phyloP scores from a whole-genome alignment of 352 stramenopile genomes.

The Peronospora farinosa region DNA sequence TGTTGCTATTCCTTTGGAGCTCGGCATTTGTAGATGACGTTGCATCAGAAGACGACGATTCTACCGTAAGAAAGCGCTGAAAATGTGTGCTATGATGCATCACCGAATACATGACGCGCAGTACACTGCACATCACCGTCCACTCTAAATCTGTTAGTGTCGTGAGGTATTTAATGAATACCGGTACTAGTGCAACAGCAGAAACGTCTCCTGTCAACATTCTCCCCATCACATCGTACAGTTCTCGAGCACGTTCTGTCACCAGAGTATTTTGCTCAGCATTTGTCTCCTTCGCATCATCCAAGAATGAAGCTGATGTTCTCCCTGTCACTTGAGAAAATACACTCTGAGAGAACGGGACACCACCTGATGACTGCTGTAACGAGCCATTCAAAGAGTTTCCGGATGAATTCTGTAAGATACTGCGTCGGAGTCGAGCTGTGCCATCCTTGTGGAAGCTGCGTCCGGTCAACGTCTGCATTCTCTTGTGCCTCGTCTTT shows the following conservation, averaged over 20 bases:
- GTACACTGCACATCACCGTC: slow-evolving; percentile 36
- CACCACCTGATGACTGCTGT: slow-evolving; percentile 13
- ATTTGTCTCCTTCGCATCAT: slow-evolving; percentile 31
- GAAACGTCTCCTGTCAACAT: slow-evolving; percentile 46
- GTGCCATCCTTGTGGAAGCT: slow-evolving; percentile 13
- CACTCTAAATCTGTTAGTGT: slow-evolving; percentile 36
- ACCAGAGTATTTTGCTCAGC: slow-evolving; percentile 27
- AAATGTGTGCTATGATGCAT: slow-evolving; percentile 48
- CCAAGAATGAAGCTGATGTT: slow-evolving; percentile 36
- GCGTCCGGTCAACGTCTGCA: slow-evolving; percentile 14
- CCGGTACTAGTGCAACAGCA: slow-evolving; percentile 34
- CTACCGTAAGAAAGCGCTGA: slow-evolving; percentile 42
- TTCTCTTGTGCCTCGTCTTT: neutral
- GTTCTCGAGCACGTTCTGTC: slow-evolving; percentile 33
- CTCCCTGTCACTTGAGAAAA: slow-evolving; percentile 46
- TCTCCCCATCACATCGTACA: slow-evolving; percentile 47
- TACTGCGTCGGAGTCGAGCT: slow-evolving; percentile 21
- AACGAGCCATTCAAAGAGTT: slow-evolving; percentile 27
- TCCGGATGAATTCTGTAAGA: slow-evolving; percentile 15
- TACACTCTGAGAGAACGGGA: slow-evolving; percentile 48
- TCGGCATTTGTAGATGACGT: slow-evolving; percentile 8
- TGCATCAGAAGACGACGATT: slow-evolving; percentile 16
- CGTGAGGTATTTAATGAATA: slow-evolving; percentile 48
- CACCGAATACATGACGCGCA: slow-evolving; percentile 46
- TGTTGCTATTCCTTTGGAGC: slow-evolving; percentile 7